Conservation (phyloP, 140 eudicot genomes). For the Oenanthe javanica region DNA sequence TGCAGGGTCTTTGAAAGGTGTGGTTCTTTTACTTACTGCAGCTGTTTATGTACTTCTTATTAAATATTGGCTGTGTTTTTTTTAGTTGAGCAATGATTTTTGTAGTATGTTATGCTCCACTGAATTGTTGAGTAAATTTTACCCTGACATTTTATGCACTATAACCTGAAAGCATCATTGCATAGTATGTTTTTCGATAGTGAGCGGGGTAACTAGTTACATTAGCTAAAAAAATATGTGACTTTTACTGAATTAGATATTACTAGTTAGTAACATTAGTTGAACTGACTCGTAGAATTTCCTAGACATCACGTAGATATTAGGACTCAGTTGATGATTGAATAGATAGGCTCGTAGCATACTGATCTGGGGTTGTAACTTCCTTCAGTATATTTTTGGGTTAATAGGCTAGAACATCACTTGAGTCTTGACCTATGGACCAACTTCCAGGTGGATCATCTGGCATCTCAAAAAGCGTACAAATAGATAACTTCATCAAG, state of each 20-base stretch:
- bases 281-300: not conserved
- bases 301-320: not conserved
- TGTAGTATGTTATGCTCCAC: too few species aligned
- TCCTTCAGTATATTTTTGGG: not conserved
- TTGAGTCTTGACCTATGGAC: too few species aligned
- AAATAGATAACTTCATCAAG: not conserved
- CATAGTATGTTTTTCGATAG: too few species aligned
- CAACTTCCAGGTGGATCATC: too few species aligned
- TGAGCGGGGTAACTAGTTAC: not conserved
- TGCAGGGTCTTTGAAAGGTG: constrained; percentile 99
- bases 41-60: not conserved
- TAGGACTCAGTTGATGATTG: not conserved
- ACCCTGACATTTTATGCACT: too few species aligned
- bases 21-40: constrained; percentile 2
- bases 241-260: not conserved
- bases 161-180: too few species aligned
- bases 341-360: not conserved
- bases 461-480: not conserved
- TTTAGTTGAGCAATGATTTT: not conserved
- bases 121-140: too few species aligned
- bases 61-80: not conserved
- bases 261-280: not conserved
- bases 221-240: not conserved
- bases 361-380: not conserved
- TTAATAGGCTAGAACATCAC: not conserved